Conservation (phyloP, 23 red algal species). For the Gracilariopsis chorda region DNA sequence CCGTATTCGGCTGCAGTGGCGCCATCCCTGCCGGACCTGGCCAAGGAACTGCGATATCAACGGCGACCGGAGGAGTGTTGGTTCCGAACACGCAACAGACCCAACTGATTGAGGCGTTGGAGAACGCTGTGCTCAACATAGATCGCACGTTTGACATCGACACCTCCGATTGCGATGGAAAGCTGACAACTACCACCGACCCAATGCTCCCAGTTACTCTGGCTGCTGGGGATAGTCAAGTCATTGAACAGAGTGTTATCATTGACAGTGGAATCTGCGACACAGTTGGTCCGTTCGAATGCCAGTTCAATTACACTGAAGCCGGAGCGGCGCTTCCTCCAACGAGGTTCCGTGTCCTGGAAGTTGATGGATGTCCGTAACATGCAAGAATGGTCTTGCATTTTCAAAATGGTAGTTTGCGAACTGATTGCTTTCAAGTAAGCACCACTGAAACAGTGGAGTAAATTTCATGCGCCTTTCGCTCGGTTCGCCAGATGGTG, state of each 20-base stretch:
- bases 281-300: conserved; percentile 27
- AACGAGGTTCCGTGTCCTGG: not conserved
- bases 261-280: not conserved
- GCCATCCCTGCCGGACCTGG: not conserved
- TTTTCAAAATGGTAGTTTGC: no score
- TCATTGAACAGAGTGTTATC: conserved; percentile 4
- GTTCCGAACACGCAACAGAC: not conserved
- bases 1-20: not conserved
- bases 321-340: not conserved
- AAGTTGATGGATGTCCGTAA: conserved; percentile 9
- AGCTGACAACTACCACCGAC: not conserved
- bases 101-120: not conserved
- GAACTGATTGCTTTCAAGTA: no score
- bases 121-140: not conserved
- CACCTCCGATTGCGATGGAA: conserved; percentile 29
- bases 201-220: conserved; percentile 10
- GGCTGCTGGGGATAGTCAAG: not conserved
- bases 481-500: no score
- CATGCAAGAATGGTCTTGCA: no score
- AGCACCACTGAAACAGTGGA: no score
- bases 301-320: conserved; percentile 35
- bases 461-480: no score
- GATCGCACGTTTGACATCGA: conserved; percentile 27
- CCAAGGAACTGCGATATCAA: conserved; percentile 35
- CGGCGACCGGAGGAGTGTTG: conserved; percentile 23